phyloP scores from a whole-genome alignment of 176 grass and related monocot genomes.

The Rhynchospora breviuscula region DNA sequence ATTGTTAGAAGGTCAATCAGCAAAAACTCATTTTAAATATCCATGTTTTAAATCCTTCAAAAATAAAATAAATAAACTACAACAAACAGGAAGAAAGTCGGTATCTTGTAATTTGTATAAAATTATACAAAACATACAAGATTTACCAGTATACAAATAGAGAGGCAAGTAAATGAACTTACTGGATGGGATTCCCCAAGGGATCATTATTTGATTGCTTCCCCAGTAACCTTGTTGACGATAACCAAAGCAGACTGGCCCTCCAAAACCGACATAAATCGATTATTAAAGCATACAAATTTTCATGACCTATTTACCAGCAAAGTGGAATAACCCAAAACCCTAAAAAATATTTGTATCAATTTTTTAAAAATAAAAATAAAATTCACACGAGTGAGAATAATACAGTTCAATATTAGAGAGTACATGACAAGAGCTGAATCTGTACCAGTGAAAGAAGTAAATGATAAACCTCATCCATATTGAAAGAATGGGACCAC shows the following conservation, averaged over 20 bases:
- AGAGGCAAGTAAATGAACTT: neutral
- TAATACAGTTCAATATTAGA: no score
- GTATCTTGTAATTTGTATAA: neutral
- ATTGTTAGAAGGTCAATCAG: neutral
- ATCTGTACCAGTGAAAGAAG: no score
- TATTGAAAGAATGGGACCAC: no score
- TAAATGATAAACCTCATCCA: no score
- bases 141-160: neutral
- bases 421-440: no score
- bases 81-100: neutral
- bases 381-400: no score
- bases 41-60: neutral
- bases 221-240: slow-evolving; percentile 27
- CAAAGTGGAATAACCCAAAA: no score
- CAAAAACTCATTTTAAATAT: neutral
- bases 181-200: slow-evolving; percentile 31
- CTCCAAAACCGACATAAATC: neutral
- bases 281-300: no score
- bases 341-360: no score
- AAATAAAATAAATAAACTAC: neutral
- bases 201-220: slow-evolving; percentile 28
- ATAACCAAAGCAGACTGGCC: slow-evolving; percentile 20
- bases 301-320: no score
- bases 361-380: no score
- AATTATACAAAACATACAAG: neutral